Conservation (phyloP, 78 protist species). For the Trichosphaerium sp. region DNA sequence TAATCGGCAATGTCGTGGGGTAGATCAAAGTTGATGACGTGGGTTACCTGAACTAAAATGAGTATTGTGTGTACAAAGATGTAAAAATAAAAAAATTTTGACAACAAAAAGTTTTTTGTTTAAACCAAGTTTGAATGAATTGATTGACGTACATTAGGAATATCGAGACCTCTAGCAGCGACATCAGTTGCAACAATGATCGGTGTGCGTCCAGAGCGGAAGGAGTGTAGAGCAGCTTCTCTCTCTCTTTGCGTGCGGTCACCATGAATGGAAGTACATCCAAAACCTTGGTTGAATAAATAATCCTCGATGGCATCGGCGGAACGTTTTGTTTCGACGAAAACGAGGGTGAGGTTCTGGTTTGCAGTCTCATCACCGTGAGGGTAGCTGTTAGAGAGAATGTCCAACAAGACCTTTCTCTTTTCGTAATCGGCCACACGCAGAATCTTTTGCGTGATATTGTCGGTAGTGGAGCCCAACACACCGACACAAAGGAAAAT, state of each 20-base stretch:
- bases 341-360: constrained; percentile 74
- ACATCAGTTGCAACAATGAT: constrained; percentile 96
- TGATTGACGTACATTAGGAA: constrained; percentile 84
- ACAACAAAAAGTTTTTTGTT: constrained; percentile 88
- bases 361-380: no score
- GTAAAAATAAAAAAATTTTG: constrained; percentile 67
- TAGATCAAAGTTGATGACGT: constrained; percentile 96
- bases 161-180: constrained; percentile 95
- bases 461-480: constrained; percentile 86
- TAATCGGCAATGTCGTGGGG: constrained; percentile 87
- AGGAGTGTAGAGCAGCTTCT: constrained; percentile 77
- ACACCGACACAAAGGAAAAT: constrained; percentile 91
- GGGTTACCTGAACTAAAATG: constrained; percentile 50
- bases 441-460: constrained; percentile 75
- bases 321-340: constrained; percentile 81
- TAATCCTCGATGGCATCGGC: constrained; percentile 81
- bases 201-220: constrained; percentile 56
- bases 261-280: constrained; percentile 91
- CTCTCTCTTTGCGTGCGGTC: constrained; percentile 96
- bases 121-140: no score
- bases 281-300: constrained; percentile 39
- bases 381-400: constrained; percentile 26
- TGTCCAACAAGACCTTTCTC: constrained; percentile 50
- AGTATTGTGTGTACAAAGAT: constrained; percentile 90
- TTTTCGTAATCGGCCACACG: constrained; percentile 71